Percentiles rank a stretch among this genome's conserved stretches.
Conservation (phyloP, 176 grass and related monocot genomes). For the Lolium multiflorum region DNA sequence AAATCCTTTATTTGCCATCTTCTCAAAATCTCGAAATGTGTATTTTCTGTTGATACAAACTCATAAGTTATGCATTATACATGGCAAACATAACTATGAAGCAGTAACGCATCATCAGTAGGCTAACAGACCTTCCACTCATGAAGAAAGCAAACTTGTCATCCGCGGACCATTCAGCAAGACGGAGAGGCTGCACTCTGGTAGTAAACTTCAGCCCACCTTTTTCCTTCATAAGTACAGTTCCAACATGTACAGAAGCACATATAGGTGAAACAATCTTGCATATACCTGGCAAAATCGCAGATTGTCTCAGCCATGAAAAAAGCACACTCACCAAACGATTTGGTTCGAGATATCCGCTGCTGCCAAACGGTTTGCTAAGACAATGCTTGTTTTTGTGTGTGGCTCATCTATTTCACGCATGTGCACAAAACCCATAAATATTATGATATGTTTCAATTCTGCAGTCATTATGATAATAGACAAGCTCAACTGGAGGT, state of each 20-base stretch:
- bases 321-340: neutral
- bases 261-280: constrained; percentile 91
- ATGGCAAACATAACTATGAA: constrained; percentile 11
- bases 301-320: neutral
- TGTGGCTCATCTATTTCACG: constrained; percentile 12
- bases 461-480: constrained; percentile 18
- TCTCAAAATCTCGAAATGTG: constrained; percentile 96
- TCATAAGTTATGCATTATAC: constrained; percentile 32
- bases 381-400: constrained; percentile 1
- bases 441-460: neutral
- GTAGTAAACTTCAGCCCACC: constrained; percentile 87
- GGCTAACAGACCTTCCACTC: constrained; percentile 81
- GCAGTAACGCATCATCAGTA: constrained; percentile 13
- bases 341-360: neutral
- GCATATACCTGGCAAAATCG: constrained; percentile 73
- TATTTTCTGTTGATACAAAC: constrained; percentile 75
- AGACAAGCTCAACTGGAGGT: neutral
- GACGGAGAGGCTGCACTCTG: constrained; percentile 89
- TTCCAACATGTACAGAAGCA: constrained; percentile 78
- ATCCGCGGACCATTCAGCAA: constrained; percentile 86
- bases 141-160: constrained; percentile 96
- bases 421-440: constrained; percentile 22
- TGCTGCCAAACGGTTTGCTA: constrained; percentile 25
- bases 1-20: constrained; percentile 97
- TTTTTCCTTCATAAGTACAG: constrained; percentile 89